phyloP scores from a whole-genome alignment of 2,329 filamentous ascomycete genomes.

The Elsinoe fawcettii region DNA sequence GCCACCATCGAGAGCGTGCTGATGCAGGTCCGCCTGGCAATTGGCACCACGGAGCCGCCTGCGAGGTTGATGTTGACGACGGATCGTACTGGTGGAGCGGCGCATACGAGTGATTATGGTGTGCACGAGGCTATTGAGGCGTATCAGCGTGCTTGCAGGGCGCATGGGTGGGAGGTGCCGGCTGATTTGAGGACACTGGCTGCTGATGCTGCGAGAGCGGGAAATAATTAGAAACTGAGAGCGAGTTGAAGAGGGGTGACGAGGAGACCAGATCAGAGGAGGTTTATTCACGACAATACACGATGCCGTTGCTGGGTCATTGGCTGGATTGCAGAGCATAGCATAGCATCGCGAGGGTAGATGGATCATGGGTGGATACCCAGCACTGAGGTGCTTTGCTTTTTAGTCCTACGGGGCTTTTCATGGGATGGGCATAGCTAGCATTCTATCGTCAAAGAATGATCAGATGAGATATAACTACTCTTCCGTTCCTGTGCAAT shows the following conservation, averaged over 20 bases:
- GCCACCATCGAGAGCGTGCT: conserved; percentile 71
- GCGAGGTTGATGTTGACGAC: conserved; percentile 52
- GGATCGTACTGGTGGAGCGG: conserved; percentile 7
- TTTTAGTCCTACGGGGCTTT: not conserved
- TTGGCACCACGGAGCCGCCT: conserved; percentile 63
- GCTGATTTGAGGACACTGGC: conserved; percentile 43
- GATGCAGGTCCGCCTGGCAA: conserved; percentile 69
- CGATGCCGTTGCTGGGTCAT: not conserved
- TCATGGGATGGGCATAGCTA: not conserved
- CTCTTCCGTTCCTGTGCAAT: not conserved
- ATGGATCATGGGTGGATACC: not conserved
- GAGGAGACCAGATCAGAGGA: conserved; percentile 3
- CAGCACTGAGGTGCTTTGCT: not conserved
- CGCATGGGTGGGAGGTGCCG: conserved; percentile 69
- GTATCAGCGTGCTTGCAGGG: conserved; percentile 58
- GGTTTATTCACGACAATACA: not conserved
- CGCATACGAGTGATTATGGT: conserved; percentile 42
- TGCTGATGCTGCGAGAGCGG: not conserved
- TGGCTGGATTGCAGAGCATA: not conserved
- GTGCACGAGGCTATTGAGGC: conserved; percentile 65
- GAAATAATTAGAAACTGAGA: too few relatives aligned
- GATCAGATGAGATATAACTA: not conserved
- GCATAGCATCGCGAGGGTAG: not conserved
- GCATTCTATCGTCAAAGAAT: not conserved
- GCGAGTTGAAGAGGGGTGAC: not conserved